Percentiles rank a stretch among this genome's conserved stretches.
phyloP scores from a whole-genome alignment of 2,329 filamentous ascomycete genomes.

The Xylaria sp. region DNA sequence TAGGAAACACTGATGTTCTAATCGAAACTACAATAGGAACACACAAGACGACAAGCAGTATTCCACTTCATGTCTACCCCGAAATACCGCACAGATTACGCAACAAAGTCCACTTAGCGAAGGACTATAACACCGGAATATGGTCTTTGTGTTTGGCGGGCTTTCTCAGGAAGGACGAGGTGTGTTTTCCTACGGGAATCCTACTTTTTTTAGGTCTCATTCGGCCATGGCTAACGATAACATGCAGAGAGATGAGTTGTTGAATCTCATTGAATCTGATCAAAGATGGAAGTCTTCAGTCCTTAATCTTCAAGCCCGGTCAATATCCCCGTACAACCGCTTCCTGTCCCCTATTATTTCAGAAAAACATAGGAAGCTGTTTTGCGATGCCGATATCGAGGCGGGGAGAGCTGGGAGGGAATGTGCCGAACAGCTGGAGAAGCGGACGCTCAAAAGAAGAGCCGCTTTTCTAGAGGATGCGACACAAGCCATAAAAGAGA shows the following conservation, averaged over 20 bases:
- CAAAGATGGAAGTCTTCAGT: not conserved
- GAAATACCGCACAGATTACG: not conserved
- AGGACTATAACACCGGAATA: not conserved
- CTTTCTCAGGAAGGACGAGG: conserved; percentile 1
- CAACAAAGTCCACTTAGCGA: not conserved
- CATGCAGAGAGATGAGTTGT: not conserved
- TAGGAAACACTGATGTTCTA: not conserved
- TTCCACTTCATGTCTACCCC: not conserved
- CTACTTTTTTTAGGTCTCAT: not conserved
- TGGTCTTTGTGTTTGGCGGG: conserved; percentile 5
- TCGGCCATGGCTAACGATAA: not conserved
- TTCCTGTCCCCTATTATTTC: not conserved
- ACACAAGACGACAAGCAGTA: not conserved
- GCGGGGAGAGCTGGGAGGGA: not conserved
- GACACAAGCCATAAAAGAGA: not conserved
- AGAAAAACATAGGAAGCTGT: not conserved
- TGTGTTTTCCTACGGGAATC: not conserved
- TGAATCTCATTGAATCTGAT: not conserved
- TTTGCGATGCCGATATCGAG: not conserved
- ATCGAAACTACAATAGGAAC: not conserved
- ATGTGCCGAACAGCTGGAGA: not conserved
- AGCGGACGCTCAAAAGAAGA: not conserved
- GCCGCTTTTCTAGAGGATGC: not conserved
- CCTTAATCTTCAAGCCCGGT: not conserved
- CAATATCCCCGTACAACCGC: not conserved